These are phyloP conservation scores for Cyclotella cryptica DNA, from an alignment of 108 stramenopile genomes.

Conservation along the genomic window DNA sequence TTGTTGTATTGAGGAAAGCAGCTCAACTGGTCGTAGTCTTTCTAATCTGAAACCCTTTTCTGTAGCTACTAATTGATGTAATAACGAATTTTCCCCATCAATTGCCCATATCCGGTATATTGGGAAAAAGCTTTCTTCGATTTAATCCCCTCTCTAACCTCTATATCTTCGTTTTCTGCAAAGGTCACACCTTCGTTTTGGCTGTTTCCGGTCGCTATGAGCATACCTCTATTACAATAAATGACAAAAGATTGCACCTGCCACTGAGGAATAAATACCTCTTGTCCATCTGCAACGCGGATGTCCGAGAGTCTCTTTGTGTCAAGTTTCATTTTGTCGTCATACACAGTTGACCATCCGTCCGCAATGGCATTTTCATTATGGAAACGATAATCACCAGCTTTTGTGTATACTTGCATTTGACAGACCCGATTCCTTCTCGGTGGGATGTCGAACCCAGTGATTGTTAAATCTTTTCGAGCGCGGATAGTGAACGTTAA, in stretches of 20 bases:
- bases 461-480: constrained; percentile 6
- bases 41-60: not conserved
- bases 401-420: constrained; percentile 20
- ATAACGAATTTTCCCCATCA: constrained; percentile 16
- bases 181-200: constrained; percentile 11
- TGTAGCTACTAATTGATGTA: constrained; percentile 3
- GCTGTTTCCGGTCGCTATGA: not conserved
- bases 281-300: constrained; percentile 3
- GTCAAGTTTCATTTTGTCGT: not conserved
- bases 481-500: constrained; percentile 24
- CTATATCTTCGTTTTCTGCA: constrained; percentile 19
- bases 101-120: constrained; percentile 11
- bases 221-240: constrained; percentile 19
- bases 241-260: constrained; percentile 17
- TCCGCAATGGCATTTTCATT: not conserved
- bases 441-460: constrained; percentile 16
- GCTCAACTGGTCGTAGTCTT: not conserved
- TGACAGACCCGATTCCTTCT: constrained; percentile 9
- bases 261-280: constrained; percentile 12
- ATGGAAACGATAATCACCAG: constrained; percentile 17
- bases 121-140: constrained; percentile 9
- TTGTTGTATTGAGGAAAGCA: too few species aligned
- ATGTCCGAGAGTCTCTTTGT: constrained; percentile 3
- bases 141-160: constrained; percentile 11
- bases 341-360: constrained; percentile 11